Base-by-base conservation (phyloP, 306 rosid genomes). In the Trichosanthes truncata region DNA sequence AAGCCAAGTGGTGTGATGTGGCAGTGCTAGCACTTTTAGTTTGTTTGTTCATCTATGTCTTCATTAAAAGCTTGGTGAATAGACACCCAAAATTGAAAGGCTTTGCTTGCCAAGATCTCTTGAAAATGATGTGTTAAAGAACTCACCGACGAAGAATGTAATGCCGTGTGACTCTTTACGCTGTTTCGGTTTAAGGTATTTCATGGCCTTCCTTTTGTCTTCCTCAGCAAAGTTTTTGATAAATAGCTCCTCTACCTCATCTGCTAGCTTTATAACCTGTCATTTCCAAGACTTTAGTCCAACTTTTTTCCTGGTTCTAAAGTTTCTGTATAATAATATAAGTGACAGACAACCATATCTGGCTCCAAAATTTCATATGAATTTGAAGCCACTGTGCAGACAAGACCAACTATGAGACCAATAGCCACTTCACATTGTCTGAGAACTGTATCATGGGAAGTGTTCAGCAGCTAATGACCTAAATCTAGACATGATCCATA, bases 81-180 rank as follows among this genome's bases (percentile, higher is more conserved):
- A 52, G 29, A 74, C 43, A 51, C 61, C 17, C 9, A 49, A 74
- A 26, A 14, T 7, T 15, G 40, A 13, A 26, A 73, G 76, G 26
- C 29, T 43, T 71, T 71, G 12, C 21, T 71, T 45, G 56, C 3
- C 75, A 41, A 41, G 20, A n/a, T 68, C 53, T 69, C 76, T 33
- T 10, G 62, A n/a, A 72, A 62, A 62, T 51, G 41, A 15, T 45
- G 55, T 60, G 15, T 49, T 48, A 49, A 73, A 80, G 33, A 76
- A 81, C 97, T 89, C 69, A 93, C 99, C 99, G 80, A 91, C 93
- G 85, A 93, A 93, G 89, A 96, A 93, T 40, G 99, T 89, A 57
- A 88, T 90, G 29, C 93, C 77, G 82, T 96, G 99, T 56, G 98
- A 93, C 80, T 93, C 98, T 85, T 90, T 87, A 4, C 81, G 85